A percentile compares a stretch with the other conserved stretches of the same genome.
phyloP scores from a whole-genome alignment of 345 rosid genomes.

The Luvunga scandens region DNA sequence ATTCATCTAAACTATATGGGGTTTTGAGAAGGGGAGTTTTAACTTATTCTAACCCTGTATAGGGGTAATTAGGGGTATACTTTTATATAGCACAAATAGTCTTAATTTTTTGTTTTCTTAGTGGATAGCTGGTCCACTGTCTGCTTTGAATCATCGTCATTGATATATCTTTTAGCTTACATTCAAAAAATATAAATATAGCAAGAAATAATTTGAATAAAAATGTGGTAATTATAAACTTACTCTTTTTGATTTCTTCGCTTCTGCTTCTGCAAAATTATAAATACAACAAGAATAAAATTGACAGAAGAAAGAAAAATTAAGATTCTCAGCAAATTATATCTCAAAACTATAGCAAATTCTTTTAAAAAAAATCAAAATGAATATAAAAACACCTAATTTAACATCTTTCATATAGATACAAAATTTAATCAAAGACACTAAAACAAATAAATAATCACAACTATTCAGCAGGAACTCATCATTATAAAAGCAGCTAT shows the following conservation, averaged over 20 bases:
- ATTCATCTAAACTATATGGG: no score
- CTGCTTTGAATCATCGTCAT: no score
- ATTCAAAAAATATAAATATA: no score
- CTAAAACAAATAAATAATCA: neutral
- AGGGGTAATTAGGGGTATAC: no score
- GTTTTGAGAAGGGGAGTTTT: no score
- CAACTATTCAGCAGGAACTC: neutral
- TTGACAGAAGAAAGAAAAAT: neutral
- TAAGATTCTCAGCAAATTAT: neutral
- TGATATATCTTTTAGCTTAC: no score
- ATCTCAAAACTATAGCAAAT: neutral
- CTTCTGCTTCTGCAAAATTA: conserved; percentile 20
- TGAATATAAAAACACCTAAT: neutral
- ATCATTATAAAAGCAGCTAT: neutral
- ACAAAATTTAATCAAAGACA: neutral
- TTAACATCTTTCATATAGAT: neutral
- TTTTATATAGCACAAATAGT: no score
- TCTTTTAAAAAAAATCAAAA: no score
- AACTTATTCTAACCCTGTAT: no score
- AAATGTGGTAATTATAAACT: neutral
- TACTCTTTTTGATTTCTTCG: conserved; percentile 26
- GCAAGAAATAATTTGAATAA: neutral
- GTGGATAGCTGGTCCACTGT: no score
- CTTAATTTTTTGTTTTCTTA: no score
- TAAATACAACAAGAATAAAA: no score